Evolutionary conservation across 108 stramenopile genomes (phyloP).

Genomic region (Mediolabrus comicus): DNA sequence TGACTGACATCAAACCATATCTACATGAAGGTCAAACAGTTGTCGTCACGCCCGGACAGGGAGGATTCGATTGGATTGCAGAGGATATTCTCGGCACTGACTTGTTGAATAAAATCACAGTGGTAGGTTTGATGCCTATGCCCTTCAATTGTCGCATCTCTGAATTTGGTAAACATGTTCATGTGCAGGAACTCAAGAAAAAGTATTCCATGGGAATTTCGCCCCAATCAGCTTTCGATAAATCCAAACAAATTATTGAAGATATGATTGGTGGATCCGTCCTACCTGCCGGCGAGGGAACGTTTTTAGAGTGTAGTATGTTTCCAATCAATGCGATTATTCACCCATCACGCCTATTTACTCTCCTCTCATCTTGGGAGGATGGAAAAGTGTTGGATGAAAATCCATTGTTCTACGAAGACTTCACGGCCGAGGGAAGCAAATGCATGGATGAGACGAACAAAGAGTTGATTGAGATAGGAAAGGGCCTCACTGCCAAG

Average conservation of each 20-base stretch:
- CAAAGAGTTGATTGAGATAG: neutral
- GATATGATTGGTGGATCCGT: constrained; percentile 7
- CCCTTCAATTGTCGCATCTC: constrained; percentile 48
- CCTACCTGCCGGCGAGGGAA: constrained; percentile 28
- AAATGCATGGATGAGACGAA: constrained; percentile 2
- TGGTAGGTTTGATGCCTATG: constrained; percentile 44
- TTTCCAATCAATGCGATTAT: constrained; percentile 50
- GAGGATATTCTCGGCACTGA: constrained; percentile 27
- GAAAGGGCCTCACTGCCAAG: constrained; percentile 16
- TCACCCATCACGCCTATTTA: constrained; percentile 44
- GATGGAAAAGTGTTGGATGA: constrained; percentile 35
- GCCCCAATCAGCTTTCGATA: neutral
- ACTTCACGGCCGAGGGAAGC: constrained; percentile 36
- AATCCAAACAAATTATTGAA: constrained; percentile 5
- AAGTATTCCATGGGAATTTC: constrained; percentile 37
- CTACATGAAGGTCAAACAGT: constrained; percentile 28
- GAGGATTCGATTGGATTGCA: constrained; percentile 46
- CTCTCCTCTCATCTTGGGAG: constrained; percentile 33
- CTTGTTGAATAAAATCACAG: constrained; percentile 13
- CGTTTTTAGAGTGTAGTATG: constrained; percentile 41
- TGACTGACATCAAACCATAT: constrained; percentile 28
- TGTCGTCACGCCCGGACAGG: constrained; percentile 45
- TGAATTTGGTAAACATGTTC: constrained; percentile 43
- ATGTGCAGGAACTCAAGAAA: constrained; percentile 48
- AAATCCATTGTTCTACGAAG: constrained; percentile 47